phyloP scores from a whole-genome alignment of 441 rosid genomes.

The Pelargonium fulgidum region DNA sequence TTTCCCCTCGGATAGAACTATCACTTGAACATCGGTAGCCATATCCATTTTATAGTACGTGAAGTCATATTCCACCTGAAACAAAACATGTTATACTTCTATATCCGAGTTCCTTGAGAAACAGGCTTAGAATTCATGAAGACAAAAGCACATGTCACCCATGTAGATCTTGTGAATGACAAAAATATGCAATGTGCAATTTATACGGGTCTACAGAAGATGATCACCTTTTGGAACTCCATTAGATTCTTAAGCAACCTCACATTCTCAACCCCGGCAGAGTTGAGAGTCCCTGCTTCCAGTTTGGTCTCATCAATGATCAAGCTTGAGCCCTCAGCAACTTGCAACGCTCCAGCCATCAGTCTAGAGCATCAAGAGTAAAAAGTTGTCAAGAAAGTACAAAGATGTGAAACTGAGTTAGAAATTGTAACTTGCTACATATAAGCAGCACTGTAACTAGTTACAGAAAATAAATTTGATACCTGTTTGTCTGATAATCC shows the following conservation, averaged over 20 bases:
- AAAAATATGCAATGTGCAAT: neutral
- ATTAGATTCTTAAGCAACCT: constrained; percentile 55
- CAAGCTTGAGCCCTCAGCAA: constrained; percentile 75
- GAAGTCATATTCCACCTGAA: constrained; percentile 83
- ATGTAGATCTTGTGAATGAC: neutral
- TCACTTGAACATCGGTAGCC: constrained; percentile 71
- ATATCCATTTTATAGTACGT: constrained; percentile 82
- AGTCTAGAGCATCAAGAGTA: constrained; percentile 38
- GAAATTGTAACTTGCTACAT: neutral
- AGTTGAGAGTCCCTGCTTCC: constrained; percentile 62
- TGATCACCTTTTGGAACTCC: constrained; percentile 67
- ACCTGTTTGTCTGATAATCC: constrained; percentile 72
- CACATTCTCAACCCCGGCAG: constrained; percentile 68
- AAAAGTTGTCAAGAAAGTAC: constrained; percentile 5
- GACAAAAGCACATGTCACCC: too few relatives aligned
- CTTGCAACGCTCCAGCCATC: constrained; percentile 68
- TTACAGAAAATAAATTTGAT: constrained; percentile 9
- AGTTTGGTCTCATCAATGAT: constrained; percentile 66
- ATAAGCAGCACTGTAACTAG: neutral
- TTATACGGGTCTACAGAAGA: neutral
- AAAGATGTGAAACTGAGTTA: neutral
- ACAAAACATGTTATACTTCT: constrained; percentile 6
- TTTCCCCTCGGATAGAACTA: constrained; percentile 70
- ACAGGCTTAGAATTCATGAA: too few relatives aligned
- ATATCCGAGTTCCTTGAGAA: neutral